A percentile compares a stretch with the other conserved stretches of the same genome.
Conservation (phyloP, 305 asterid species). For the Fraxinus ornus region DNA sequence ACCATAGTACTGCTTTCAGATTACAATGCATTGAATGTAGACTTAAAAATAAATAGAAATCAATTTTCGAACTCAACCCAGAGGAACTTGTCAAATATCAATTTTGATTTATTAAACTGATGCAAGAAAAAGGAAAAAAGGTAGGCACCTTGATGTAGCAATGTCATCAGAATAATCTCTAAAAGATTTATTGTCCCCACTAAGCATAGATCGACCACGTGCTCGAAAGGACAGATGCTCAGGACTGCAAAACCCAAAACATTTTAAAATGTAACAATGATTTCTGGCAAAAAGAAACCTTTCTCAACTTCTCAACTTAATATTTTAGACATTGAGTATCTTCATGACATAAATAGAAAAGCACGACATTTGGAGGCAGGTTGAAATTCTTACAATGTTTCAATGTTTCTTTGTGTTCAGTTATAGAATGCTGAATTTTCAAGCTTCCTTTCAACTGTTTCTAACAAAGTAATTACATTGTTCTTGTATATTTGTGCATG, state of each 20-base stretch:
- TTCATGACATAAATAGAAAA: neutral
- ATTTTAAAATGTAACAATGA: constrained; percentile 31
- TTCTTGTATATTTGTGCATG: neutral
- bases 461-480: neutral
- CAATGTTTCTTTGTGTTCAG: neutral
- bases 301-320: neutral
- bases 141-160: constrained; percentile 66
- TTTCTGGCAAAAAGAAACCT: neutral
- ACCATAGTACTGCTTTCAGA: neutral
- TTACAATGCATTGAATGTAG: neutral
- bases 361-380: neutral
- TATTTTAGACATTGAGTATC: neutral
- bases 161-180: constrained; percentile 61
- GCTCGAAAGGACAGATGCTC: constrained; percentile 87
- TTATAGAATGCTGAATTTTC: neutral
- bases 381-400: neutral
- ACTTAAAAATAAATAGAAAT: neutral
- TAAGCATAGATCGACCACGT: constrained; percentile 86
- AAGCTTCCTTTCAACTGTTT: neutral
- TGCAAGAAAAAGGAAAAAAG: constrained; percentile 13
- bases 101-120: neutral
- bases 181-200: constrained; percentile 73
- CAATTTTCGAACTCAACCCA: constrained; percentile 11
- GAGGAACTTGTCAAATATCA: neutral
- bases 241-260: constrained; percentile 56